These are phyloP conservation scores for Aaosphaeria pasadenensis DNA, from an alignment of 2,329 filamentous ascomycete genomes.

Conservation along the genomic window DNA sequence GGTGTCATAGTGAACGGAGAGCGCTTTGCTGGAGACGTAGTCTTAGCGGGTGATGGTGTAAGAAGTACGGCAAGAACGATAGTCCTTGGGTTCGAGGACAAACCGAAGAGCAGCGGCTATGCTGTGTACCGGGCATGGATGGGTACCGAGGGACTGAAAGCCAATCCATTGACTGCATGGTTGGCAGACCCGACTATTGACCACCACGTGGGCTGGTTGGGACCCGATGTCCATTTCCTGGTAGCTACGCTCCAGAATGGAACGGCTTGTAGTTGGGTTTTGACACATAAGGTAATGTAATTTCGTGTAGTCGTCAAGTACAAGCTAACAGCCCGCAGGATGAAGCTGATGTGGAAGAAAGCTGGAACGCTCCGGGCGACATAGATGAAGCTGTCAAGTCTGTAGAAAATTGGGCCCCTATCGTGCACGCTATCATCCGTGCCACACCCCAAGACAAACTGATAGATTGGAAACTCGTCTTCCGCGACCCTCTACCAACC, in stretches of 20 bases:
- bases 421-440: slow-evolving; percentile 21
- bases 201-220: slow-evolving; percentile 23
- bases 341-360: slow-evolving; percentile 21
- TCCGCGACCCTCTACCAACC: slow-evolving; percentile 49
- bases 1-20: slow-evolving; percentile 51
- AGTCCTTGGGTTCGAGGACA: slow-evolving; percentile 50
- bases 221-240: slow-evolving; percentile 29
- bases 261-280: slow-evolving; percentile 25
- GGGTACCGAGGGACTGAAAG: slow-evolving; percentile 16
- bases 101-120: slow-evolving; percentile 51
- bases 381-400: slow-evolving; percentile 17
- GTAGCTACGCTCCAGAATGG: slow-evolving; percentile 28
- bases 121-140: slow-evolving; percentile 50
- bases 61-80: slow-evolving; percentile 48
- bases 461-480: slow-evolving; percentile 54
- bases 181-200: slow-evolving; percentile 28
- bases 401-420: slow-evolving; percentile 15
- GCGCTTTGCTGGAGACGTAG: slow-evolving; percentile 44
- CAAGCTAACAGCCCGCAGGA: slow-evolving; percentile 22
- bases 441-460: slow-evolving; percentile 24
- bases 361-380: slow-evolving; percentile 20
- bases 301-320: background rate
- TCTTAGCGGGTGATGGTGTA: slow-evolving; percentile 52
- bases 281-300: slow-evolving; percentile 20
- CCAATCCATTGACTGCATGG: slow-evolving; percentile 27